phyloP scores from a whole-genome alignment of 78 protist genomes.

The Pelomyxa schiedti region DNA sequence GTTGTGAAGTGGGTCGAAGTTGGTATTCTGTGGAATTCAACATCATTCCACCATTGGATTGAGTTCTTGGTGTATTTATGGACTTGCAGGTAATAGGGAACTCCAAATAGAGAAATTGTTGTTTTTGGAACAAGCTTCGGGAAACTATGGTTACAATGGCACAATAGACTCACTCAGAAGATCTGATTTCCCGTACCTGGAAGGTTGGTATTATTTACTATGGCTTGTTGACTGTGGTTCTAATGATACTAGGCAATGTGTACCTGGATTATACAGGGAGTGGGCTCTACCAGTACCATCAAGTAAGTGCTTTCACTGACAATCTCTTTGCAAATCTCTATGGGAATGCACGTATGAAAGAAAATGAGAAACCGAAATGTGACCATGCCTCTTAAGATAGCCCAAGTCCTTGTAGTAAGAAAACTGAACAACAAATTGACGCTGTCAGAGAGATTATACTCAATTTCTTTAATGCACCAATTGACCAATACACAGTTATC shows the following conservation, averaged over 20 bases:
- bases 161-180: neutral
- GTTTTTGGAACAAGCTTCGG: neutral
- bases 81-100: no score
- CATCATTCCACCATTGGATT: no score
- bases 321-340: neutral
- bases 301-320: neutral
- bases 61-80: no score
- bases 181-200: neutral
- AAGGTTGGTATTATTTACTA: neutral
- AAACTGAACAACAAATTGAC: neutral
- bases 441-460: slow-evolving; percentile 24
- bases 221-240: neutral
- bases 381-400: neutral
- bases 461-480: slow-evolving; percentile 31
- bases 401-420: neutral
- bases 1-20: no score
- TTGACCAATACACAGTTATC: slow-evolving; percentile 52
- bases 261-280: neutral
- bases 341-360: neutral
- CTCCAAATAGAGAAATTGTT: neutral
- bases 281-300: neutral
- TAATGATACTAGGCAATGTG: neutral
- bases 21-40: no score
- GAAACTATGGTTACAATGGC: neutral
- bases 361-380: neutral